Evolutionary conservation across 441 rosid species (phyloP).

Genomic region (Raphanus hybrid): DNA sequence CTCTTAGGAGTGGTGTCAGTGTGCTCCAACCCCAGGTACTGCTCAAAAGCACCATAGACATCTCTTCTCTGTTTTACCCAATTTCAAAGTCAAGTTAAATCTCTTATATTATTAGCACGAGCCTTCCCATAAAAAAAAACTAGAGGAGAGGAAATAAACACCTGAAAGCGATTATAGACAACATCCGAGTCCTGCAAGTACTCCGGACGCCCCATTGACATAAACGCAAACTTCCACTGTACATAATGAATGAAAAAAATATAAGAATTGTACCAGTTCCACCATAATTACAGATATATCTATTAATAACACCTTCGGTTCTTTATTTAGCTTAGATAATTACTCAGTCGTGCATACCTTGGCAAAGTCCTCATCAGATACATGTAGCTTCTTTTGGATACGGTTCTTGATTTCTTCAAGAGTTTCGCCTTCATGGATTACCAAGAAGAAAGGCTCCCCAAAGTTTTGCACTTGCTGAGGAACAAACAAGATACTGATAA

Average conservation of each 20-base stretch:
- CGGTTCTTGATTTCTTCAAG: too few species aligned
- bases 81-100: neutral
- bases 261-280: neutral
- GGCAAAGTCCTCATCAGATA: too few species aligned
- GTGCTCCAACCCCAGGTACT: conserved; percentile 75
- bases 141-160: conserved; percentile 21
- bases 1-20: conserved; percentile 64
- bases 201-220: conserved; percentile 70
- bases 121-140: neutral
- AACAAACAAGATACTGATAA: too few species aligned
- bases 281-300: too few species aligned
- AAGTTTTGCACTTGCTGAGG: too few species aligned
- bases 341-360: too few species aligned
- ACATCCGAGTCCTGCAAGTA: conserved; percentile 69
- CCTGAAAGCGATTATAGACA: conserved; percentile 71
- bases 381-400: too few species aligned
- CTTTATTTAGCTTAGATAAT: too few species aligned
- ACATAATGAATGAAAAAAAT: neutral
- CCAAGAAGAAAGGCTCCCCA: too few species aligned
- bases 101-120: conserved; percentile 8
- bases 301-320: too few species aligned
- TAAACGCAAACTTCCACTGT: conserved; percentile 75
- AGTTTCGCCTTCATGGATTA: too few species aligned
- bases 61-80: conserved; percentile 55
- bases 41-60: conserved; percentile 69